Evolutionary conservation across 83 land plant genomes (phyloP).

Genomic region (Thuja plicata): DNA sequence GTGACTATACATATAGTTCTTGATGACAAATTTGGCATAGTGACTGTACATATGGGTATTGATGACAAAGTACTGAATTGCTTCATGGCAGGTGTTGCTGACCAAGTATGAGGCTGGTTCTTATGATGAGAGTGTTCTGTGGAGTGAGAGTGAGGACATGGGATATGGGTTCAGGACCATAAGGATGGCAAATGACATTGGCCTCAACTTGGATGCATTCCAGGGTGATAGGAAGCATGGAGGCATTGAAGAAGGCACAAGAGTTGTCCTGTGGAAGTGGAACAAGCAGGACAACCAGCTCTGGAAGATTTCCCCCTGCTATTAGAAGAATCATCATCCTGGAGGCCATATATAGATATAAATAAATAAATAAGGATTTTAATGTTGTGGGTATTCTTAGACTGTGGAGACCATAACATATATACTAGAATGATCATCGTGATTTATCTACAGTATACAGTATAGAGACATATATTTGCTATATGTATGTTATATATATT

Average conservation of each 20-base stretch:
- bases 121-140: conserved; percentile 18
- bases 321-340: background rate
- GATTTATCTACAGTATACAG: background rate
- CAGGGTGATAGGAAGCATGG: conserved; percentile 17
- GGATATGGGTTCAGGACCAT: conserved; percentile 18
- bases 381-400: no score
- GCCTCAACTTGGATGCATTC: conserved; percentile 24
- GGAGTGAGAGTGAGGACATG: conserved; percentile 30
- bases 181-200: conserved; percentile 24
- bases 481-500: no score
- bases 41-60: background rate
- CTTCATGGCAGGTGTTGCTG: conserved; percentile 14
- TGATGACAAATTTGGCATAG: background rate
- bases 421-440: background rate
- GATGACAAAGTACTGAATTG: background rate
- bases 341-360: no score
- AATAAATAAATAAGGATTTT: no score
- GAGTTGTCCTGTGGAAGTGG: conserved; percentile 36
- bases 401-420: no score
- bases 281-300: conserved; percentile 63
- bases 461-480: no score
- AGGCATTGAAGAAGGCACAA: conserved; percentile 21
- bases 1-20: no score
- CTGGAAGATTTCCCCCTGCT: conserved; percentile 32
- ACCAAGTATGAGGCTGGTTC: background rate